Base-by-base conservation (phyloP, 2,329 filamentous ascomycete species). In the Zymoseptoria pseudotritici region DNA sequence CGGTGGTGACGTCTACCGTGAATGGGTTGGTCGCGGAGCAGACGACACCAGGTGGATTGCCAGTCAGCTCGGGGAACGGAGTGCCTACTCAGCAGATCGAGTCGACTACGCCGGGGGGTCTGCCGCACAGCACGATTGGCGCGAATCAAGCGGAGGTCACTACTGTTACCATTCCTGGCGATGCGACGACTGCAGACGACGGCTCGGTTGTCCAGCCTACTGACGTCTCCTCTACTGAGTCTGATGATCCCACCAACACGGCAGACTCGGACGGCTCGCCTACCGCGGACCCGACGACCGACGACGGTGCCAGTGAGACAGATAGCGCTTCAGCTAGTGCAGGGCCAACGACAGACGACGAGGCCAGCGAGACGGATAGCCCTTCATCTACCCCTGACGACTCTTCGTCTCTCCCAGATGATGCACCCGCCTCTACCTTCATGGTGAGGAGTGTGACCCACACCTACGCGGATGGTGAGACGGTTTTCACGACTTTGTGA, bases 401-500 rank as follows among this genome's bases (percentile, higher is more conserved):
- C 36, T 46, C 36, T 46, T 7, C 13, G 13, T 46, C 36, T n/a
- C 5, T 11, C 13, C 36, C 13, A n/a, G 36, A 46, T n/a, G 17
- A 13, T 6, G 11, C 36, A 46, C 10, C 36, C 36, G 13, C 36
- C 36, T 4, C 36, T 7, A 46, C 36, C 2, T 46, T 46, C 17
- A 46, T 46, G 36, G 13, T 11, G 36, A 46, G 36, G 36, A n/a
- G 13, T 13, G 54, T 60, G 8, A 54, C 50, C 2, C 58, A 59
- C 13, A 59, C 57, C 2, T 59, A 51, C 19, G 53, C 54, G 10
- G 31, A 59, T 49, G 53, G 57, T 4, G 20, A 19, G 21, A 55
- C 53, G 13, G 49, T 52, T 17, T 20, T 55, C 3, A 59, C 57
- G 22, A 59, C 53, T 19, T 46, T 59, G 51, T 58, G 52, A 58